Conservation (phyloP, 164 flowering plant species). For the Saururus chinensis region DNA sequence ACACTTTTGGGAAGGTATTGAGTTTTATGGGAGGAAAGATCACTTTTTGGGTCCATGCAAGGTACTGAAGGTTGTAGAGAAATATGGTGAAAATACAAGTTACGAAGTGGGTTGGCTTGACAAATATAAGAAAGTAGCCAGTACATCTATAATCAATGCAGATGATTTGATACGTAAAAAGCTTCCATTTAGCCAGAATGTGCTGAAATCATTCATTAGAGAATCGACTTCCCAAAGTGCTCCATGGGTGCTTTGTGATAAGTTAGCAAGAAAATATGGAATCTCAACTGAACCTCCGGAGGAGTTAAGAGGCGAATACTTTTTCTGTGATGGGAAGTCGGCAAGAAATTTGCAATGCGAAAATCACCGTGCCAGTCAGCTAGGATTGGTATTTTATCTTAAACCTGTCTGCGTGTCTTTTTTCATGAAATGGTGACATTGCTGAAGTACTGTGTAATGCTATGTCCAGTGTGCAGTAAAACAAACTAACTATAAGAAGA, state of each 20-base stretch:
- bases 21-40: conserved; percentile 51
- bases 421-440: background rate
- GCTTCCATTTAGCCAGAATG: conserved; percentile 56
- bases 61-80: conserved; percentile 45
- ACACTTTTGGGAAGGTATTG: conserved; percentile 42
- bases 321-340: conserved; percentile 32
- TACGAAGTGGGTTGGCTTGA: conserved; percentile 82
- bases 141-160: conserved; percentile 27
- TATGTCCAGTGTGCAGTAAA: conserved; percentile 20
- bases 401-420: background rate
- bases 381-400: background rate
- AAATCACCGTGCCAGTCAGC: no score
- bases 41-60: conserved; percentile 43
- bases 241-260: conserved; percentile 87
- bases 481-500: conserved; percentile 16
- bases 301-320: conserved; percentile 26
- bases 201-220: conserved; percentile 77
- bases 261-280: conserved; percentile 54
- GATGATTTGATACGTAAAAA: conserved; percentile 52
- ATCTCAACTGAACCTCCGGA: conserved; percentile 55
- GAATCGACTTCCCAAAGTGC: conserved; percentile 68
- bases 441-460: background rate
- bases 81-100: conserved; percentile 17
- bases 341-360: conserved; percentile 9
- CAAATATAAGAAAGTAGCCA: conserved; percentile 37